Evolutionary conservation across 164 flowering plant species (phyloP).

Genomic region (Tinospora cordifolia): DNA sequence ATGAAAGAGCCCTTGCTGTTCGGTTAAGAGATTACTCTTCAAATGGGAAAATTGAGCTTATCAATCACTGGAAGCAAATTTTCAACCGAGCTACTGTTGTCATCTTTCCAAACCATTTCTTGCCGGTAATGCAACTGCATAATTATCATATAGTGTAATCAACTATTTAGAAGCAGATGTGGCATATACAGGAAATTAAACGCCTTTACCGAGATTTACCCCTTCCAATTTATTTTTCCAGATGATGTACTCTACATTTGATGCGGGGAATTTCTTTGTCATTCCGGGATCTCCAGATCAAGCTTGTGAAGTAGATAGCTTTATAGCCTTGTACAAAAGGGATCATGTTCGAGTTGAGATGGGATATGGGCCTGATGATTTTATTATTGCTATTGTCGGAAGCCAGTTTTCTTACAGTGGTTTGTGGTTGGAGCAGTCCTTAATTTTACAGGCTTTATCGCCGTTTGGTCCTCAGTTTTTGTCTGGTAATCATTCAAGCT

Average conservation of each 20-base stretch:
- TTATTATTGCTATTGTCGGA: slow-evolving; percentile 66
- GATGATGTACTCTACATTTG: slow-evolving; percentile 77
- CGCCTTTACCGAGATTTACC: too few relatives aligned
- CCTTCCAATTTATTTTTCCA: slow-evolving; percentile 19
- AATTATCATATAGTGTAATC: neutral
- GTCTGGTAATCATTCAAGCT: slow-evolving; percentile 23
- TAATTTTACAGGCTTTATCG: slow-evolving; percentile 58
- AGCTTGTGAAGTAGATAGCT: slow-evolving; percentile 52
- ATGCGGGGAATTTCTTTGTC: slow-evolving; percentile 79
- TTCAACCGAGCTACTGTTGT: slow-evolving; percentile 79
- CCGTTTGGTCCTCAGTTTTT: slow-evolving; percentile 48
- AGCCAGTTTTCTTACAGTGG: slow-evolving; percentile 74
- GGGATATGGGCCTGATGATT: slow-evolving; percentile 44
- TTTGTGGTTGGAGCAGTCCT: slow-evolving; percentile 87
- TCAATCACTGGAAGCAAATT: slow-evolving; percentile 70
- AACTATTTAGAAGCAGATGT: neutral
- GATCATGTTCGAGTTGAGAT: slow-evolving; percentile 33
- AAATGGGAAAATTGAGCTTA: slow-evolving; percentile 49
- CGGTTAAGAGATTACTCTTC: slow-evolving; percentile 47
- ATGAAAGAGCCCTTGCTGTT: slow-evolving; percentile 56
- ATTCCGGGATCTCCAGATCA: slow-evolving; percentile 83
- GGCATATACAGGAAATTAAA: too few relatives aligned
- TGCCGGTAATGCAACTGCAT: slow-evolving; percentile 55
- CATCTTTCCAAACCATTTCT: slow-evolving; percentile 70
- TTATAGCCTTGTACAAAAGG: slow-evolving; percentile 20